Evolutionary conservation across 2,329 filamentous ascomycete genomes (phyloP), one percentile per base, ranked within the genome.

Genomic region (Epichloe elymi): DNA sequence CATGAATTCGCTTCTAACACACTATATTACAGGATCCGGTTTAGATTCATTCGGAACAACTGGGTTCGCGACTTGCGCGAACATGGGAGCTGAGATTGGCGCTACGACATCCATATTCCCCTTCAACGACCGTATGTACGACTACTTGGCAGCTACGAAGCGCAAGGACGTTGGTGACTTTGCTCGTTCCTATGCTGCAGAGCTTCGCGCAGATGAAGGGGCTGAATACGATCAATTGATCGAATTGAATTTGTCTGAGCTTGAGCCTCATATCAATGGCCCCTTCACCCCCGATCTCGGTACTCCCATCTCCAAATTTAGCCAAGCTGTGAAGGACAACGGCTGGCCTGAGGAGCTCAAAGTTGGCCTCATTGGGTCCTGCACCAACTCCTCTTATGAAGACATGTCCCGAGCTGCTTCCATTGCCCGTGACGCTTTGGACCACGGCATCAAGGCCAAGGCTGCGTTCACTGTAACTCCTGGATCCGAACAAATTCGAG

Each of bases 281-380:
- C 93, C 93, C 58, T 97, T 97, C 81, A 98, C 93, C 30, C 93
- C 93, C 55, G 93, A 98, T 81, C 78, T 98, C 73, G 90, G 89
- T 51, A 97, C 93, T 7, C 93, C 93, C 48, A 94, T 98, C 69
- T 95, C 88, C 73, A 93, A 96, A 76, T 95, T 97, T 76, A 88
- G 86, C 72, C 85, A 94, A 65, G 88, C 88, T 59, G 91, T 91
- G 64, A 89, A 94, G 76, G 82, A 84, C 64, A 95, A 98, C 75
- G 82, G 84, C 70, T 98, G 93, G 93, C 93, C 93, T 19, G 84
- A 93, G 71, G 89, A 95, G 67, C 79, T 98, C 64, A 96, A 95
- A 76, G 93, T 95, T 59, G 91, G 91, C 66, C 76, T 98, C 53
- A 97, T 98, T 64, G 93, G 93, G 60, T 96, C 90, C 63, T 98